Base-by-base conservation (phyloP, 1,284 basidiomycete species). In the Cryptococcus sp. region DNA sequence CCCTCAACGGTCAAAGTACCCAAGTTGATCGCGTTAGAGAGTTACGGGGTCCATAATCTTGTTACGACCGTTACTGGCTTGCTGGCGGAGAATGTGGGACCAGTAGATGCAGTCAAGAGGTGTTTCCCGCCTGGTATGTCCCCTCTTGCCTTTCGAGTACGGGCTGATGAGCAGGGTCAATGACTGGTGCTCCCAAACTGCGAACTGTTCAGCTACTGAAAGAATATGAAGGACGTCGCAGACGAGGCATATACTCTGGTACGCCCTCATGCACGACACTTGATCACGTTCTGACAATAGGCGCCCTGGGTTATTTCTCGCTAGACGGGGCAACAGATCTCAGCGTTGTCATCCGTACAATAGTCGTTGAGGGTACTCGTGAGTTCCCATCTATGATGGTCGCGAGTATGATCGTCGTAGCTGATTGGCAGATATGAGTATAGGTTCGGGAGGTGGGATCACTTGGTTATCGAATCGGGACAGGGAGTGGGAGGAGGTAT, bases 181-280 rank as follows among this genome's bases (percentile, higher is more conserved):
- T 98, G 93, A 98, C 94, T 0, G 93, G 94, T 18, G 94, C 94
- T 0, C 94, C 93, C 0, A 98, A 98, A 76, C 85, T 93, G 59
- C 85, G 93, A 18, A 91, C 88, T 47, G 87, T 97, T 1, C 88
- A 94, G 72, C 85, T 98, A 28, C 79, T 98, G 1, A 88, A 91
- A 61, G 79, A 78, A 1, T 80, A 97, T 4, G 94, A 98, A 71
- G 80, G 80, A 45, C 70, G 78, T 44, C 79, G 84, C 45, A 60
- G 63, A 10, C 81, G 93, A 31, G 82, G 85, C 21, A 78, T 93
- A 23, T 98, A 98, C 70, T 97, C 93, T n/a, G 91, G 76, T 67
- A 42, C 50, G 61, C 45, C 28, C 7, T 21, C 7, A 23, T 23
- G 24, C 7, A 16, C 19, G 21, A 11, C 25, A n/a, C 40, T 13